Percentiles rank a stretch among this genome's conserved stretches.
Conservation (phyloP, 768 basidiomycete genomes). For the Suillus alpinus region DNA sequence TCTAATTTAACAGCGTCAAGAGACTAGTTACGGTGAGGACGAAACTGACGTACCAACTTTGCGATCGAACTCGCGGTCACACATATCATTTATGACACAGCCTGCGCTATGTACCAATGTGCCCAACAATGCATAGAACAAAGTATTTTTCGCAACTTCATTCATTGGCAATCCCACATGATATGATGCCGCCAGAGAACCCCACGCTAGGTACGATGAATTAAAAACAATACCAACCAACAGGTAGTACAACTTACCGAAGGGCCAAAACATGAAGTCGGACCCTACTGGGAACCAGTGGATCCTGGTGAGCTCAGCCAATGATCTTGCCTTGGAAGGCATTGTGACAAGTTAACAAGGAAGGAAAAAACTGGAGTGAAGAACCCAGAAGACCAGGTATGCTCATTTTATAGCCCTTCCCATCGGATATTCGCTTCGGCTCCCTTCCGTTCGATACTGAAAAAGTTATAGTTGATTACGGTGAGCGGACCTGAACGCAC, state of each 20-base stretch:
- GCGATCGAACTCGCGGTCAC: constrained; percentile 50
- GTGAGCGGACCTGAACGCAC: background rate
- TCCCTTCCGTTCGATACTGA: background rate
- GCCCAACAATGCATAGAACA: constrained; percentile 3
- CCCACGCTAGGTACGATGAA: background rate
- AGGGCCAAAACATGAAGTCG: constrained; percentile 1
- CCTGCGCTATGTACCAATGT: constrained; percentile 42
- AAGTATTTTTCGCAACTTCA: background rate
- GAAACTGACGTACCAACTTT: constrained; percentile 43
- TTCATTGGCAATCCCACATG: background rate
- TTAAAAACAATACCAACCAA: background rate
- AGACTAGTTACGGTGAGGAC: background rate
- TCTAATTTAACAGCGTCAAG: constrained; percentile 27
- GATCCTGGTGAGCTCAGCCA: background rate
- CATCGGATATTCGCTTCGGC: background rate
- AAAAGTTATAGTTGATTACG: background rate
- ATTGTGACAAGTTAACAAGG: background rate
- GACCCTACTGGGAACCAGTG: constrained; percentile 1
- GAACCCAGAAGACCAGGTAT: background rate
- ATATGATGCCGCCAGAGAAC: background rate
- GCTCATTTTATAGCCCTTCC: background rate
- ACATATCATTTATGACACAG: constrained; percentile 56
- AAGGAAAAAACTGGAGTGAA: background rate
- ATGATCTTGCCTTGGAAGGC: background rate
- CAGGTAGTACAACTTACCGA: background rate